phyloP scores from a whole-genome alignment of 2,329 filamentous ascomycete genomes.

The Aureobasidium leucospermi region DNA sequence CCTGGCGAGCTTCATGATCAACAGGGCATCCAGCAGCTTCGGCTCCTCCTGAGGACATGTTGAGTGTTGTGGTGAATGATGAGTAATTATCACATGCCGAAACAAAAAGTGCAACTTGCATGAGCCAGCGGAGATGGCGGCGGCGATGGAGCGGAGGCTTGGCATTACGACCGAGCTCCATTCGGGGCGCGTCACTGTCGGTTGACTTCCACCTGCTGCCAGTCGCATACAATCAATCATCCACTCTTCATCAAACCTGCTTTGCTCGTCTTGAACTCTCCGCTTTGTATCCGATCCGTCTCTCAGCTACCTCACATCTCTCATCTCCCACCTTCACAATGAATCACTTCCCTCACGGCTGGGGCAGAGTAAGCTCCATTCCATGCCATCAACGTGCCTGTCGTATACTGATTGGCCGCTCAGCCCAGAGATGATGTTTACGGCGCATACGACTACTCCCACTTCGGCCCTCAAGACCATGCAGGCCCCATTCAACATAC shows the following conservation, averaged over 20 bases:
- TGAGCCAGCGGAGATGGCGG: background rate
- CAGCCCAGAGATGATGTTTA: constrained; percentile 97
- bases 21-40: constrained; percentile 60
- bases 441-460: constrained; percentile 82
- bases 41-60: constrained; percentile 1
- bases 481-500: constrained; percentile 69
- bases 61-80: background rate
- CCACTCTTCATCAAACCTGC: background rate
- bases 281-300: background rate
- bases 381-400: constrained; percentile 23
- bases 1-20: constrained; percentile 79
- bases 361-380: constrained; percentile 52
- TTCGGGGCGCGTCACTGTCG: constrained; percentile 6
- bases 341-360: constrained; percentile 60
- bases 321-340: constrained; percentile 33
- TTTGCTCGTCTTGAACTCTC: background rate
- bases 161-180: background rate
- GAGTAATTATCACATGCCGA: constrained; percentile 1
- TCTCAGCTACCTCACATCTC: constrained; percentile 20
- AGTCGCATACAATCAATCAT: background rate
- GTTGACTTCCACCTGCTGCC: background rate
- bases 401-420: constrained; percentile 29
- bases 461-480: constrained; percentile 58
- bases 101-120: background rate
- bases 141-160: background rate